A percentile compares a stretch with the other conserved stretches of the same genome.
Conservation (phyloP, 345 rosid species). For the Clausena lansium region DNA sequence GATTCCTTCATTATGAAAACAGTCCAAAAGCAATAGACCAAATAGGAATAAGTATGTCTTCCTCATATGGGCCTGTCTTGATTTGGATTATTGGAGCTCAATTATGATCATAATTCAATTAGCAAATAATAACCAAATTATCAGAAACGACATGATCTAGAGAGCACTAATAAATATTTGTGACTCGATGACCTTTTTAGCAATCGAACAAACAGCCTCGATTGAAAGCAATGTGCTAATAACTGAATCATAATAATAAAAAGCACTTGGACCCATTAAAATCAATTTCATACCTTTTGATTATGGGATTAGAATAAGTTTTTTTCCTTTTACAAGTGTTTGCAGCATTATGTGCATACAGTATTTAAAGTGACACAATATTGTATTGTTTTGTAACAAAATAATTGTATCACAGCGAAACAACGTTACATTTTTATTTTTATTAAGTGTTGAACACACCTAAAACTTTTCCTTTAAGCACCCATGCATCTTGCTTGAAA, state of each 20-base stretch:
- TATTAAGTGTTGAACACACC: too few species aligned
- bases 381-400: too few species aligned
- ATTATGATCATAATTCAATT: background rate
- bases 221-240: constrained; percentile 13
- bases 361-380: too few species aligned
- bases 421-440: too few species aligned
- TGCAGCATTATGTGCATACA: too few species aligned
- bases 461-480: background rate
- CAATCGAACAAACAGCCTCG: background rate
- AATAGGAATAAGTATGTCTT: background rate
- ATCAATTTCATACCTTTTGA: constrained; percentile 13
- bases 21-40: background rate
- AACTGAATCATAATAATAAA: background rate
- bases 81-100: background rate
- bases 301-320: constrained; percentile 1
- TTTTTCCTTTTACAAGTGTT: too few species aligned
- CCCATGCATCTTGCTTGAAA: background rate
- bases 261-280: constrained; percentile 19
- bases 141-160: background rate
- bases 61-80: background rate
- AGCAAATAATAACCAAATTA: background rate
- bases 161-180: background rate
- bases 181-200: background rate
- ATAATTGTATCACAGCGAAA: too few species aligned
- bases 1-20: constrained; percentile 1